Evolutionary conservation across 495 filamentous ascomycete species (phyloP).

Genomic region (Penicillium samsonianum): DNA sequence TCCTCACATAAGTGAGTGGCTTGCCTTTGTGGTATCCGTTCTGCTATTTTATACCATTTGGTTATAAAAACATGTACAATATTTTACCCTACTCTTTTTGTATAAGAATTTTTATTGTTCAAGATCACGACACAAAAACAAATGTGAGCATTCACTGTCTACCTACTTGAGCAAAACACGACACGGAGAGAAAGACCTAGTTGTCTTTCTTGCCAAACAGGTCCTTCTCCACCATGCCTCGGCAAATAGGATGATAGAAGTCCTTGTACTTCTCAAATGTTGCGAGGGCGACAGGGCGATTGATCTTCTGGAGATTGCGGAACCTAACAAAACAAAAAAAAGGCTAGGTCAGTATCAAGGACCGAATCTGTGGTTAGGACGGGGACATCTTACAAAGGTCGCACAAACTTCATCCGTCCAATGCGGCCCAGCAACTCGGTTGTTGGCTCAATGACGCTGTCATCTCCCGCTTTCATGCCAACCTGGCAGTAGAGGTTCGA

Average conservation of each 20-base stretch:
- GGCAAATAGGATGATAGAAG: slow-evolving; percentile 96
- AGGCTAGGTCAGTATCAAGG: slow-evolving; percentile 20
- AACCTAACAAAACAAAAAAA: slow-evolving; percentile 41
- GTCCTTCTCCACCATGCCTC: slow-evolving; percentile 80
- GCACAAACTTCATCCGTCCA: slow-evolving; percentile 96
- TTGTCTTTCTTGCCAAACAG: slow-evolving; percentile 53
- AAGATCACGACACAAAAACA: neutral
- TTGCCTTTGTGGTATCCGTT: neutral
- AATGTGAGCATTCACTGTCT: slow-evolving; percentile 1
- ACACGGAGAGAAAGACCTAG: slow-evolving; percentile 2
- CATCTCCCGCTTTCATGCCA: slow-evolving; percentile 71
- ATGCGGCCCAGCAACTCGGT: slow-evolving; percentile 76
- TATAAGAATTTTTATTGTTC: slow-evolving; percentile 2
- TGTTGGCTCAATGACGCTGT: slow-evolving; percentile 64
- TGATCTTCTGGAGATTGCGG: slow-evolving; percentile 67
- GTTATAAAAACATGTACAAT: slow-evolving; percentile 26
- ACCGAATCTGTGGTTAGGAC: neutral
- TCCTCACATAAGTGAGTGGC: neutral
- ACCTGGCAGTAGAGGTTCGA: slow-evolving; percentile 74
- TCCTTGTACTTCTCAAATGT: slow-evolving; percentile 85
- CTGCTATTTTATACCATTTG: slow-evolving; percentile 7
- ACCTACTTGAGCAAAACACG: neutral
- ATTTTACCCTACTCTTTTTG: slow-evolving; percentile 16
- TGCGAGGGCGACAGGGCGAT: slow-evolving; percentile 69
- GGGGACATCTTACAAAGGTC: slow-evolving; percentile 61